These are phyloP conservation scores for Leptographium galeiforme DNA, from an alignment of 2,329 filamentous ascomycete genomes.

Conservation along the genomic window DNA sequence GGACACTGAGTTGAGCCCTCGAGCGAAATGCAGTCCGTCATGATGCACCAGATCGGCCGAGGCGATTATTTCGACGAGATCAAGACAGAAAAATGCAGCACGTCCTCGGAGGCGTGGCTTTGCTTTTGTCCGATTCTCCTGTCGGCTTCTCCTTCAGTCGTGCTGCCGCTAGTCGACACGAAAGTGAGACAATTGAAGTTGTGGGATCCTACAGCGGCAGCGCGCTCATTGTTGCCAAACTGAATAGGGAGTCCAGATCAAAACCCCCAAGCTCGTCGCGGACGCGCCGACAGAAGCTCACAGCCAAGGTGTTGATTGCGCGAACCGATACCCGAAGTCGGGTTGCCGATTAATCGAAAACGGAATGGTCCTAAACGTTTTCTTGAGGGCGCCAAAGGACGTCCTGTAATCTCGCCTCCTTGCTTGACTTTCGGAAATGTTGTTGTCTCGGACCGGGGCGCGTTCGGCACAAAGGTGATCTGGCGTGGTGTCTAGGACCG, in stretches of 20 bases:
- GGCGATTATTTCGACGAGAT: too few relatives aligned
- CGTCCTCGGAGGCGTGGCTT: not conserved
- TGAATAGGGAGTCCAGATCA: not conserved
- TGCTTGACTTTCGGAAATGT: not conserved
- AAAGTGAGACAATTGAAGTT: not conserved
- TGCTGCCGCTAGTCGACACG: not conserved
- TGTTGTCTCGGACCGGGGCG: not conserved
- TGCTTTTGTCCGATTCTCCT: not conserved
- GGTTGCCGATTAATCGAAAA: too few relatives aligned
- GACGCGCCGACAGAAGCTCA: not conserved
- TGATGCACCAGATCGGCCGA: conserved; percentile 10
- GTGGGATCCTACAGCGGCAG: not conserved
- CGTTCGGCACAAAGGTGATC: too few relatives aligned
- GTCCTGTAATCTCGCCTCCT: not conserved
- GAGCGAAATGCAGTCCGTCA: conserved; percentile 49
- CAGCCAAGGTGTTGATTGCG: too few relatives aligned
- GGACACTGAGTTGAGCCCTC: conserved; percentile 56
- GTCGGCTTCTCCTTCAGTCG: not conserved
- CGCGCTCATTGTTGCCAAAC: not conserved
- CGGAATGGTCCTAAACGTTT: too few relatives aligned
- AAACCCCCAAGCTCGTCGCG: not conserved
- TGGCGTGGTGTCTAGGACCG: too few relatives aligned
- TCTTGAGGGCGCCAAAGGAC: too few relatives aligned
- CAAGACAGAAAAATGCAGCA: not conserved
- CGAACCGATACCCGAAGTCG: too few relatives aligned